These are phyloP conservation scores for Colletotrichum aenigma DNA, from an alignment of 2,329 filamentous ascomycete species.

Conservation along the genomic window DNA sequence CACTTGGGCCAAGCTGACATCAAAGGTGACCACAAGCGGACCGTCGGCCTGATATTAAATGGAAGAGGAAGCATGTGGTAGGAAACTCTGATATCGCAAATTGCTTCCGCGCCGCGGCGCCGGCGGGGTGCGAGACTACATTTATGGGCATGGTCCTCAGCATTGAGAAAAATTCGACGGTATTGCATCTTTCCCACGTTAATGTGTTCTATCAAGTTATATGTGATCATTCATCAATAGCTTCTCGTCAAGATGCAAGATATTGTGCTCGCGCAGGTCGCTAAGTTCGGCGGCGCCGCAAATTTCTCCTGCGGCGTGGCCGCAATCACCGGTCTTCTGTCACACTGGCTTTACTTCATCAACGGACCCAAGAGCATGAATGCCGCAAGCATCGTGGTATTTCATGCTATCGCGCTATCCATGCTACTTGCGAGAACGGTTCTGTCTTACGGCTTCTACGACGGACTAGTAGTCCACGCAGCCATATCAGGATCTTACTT, in stretches of 20 bases:
- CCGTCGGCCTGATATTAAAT: background rate
- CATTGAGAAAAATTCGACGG: accelerated
- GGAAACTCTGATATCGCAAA: background rate
- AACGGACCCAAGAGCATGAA: background rate
- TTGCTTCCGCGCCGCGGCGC: background rate
- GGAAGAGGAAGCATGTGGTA: background rate
- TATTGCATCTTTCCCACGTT: background rate
- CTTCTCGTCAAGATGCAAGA: background rate
- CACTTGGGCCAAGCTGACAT: background rate
- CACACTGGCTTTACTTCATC: conserved; percentile 17
- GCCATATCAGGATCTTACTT: conserved; percentile 10
- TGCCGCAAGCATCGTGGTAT: background rate
- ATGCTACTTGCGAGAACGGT: background rate
- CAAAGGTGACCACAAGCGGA: background rate
- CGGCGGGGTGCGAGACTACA: background rate
- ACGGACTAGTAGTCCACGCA: background rate
- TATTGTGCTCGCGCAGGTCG: background rate
- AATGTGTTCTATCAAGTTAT: background rate
- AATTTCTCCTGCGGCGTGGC: background rate
- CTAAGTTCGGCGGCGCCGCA: background rate
- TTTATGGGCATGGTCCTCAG: background rate
- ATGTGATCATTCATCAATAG: background rate
- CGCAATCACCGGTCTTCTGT: conserved; percentile 1
- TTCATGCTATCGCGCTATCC: background rate
- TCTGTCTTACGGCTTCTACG: background rate